Conservation (phyloP, 2,329 filamentous ascomycete genomes). For the Venturia pyrina region DNA sequence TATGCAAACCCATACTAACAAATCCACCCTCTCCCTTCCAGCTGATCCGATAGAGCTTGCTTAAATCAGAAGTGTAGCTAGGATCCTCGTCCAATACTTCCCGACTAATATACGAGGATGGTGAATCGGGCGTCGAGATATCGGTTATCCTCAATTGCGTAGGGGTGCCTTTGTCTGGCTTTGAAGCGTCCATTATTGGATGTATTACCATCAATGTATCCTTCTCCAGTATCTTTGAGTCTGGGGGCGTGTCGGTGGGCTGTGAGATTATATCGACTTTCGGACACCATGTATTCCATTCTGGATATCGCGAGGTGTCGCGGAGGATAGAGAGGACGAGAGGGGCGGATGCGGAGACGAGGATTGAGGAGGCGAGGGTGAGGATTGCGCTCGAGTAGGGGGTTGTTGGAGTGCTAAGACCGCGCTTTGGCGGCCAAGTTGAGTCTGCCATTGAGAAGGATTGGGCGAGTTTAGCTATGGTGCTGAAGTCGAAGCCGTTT, state of each 20-base stretch:
- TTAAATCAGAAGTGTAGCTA: slow-evolving; percentile 16
- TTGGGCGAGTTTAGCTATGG: neutral
- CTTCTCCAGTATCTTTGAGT: slow-evolving; percentile 14
- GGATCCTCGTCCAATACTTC: slow-evolving; percentile 15
- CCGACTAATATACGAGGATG: slow-evolving; percentile 16
- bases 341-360: slow-evolving; percentile 9
- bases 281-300: slow-evolving; percentile 12
- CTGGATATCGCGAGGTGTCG: slow-evolving; percentile 9
- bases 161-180: slow-evolving; percentile 16
- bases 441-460: neutral
- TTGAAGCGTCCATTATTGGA: slow-evolving; percentile 19
- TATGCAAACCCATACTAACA: slow-evolving; percentile 16
- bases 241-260: slow-evolving; percentile 1
- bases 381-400: slow-evolving; percentile 10
- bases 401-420: slow-evolving; percentile 18
- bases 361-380: slow-evolving; percentile 4
- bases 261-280: slow-evolving; percentile 14
- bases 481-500: neutral
- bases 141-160: slow-evolving; percentile 19
- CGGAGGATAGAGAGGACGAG: slow-evolving; percentile 12
- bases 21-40: slow-evolving; percentile 20
- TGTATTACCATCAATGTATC: slow-evolving; percentile 18
- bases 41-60: slow-evolving; percentile 16
- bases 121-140: slow-evolving; percentile 19
- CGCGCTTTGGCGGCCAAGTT: slow-evolving; percentile 18